Percentiles rank a stretch among this genome's conserved stretches.
Evolutionary conservation across 2,329 filamentous ascomycete genomes (phyloP).

Genomic region (Dothistroma pini): DNA sequence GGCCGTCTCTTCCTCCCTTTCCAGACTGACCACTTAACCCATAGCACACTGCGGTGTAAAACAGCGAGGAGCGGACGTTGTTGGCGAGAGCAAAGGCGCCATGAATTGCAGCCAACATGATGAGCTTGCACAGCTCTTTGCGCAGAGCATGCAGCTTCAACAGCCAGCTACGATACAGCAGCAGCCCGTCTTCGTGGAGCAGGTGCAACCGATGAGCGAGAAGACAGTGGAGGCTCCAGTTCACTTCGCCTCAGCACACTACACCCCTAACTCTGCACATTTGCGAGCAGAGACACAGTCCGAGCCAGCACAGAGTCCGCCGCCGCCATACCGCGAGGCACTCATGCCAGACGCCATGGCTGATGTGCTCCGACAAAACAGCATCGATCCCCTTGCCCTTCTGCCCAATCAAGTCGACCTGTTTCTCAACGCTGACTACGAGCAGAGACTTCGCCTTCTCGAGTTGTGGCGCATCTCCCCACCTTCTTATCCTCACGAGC

Average conservation of each 20-base stretch:
- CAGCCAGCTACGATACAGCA: conserved; percentile 11
- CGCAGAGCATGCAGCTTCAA: conserved; percentile 66
- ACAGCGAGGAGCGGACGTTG: conserved; percentile 42
- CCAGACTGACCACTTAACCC: conserved; percentile 22
- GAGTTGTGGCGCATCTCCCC: conserved; percentile 84
- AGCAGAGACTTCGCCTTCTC: conserved; percentile 70
- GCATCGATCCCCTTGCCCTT: conserved; percentile 66
- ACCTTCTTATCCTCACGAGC: conserved; percentile 51
- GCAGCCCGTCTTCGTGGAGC: conserved; percentile 13
- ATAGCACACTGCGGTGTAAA: conserved; percentile 41
- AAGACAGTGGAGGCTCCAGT: conserved; percentile 46
- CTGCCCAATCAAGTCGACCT: conserved; percentile 73
- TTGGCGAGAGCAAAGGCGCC: conserved; percentile 41
- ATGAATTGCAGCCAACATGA: conserved; percentile 64
- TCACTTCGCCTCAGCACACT: conserved; percentile 76
- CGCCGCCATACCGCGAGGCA: conserved; percentile 31
- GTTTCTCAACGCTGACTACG: conserved; percentile 68
- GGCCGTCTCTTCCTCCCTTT: conserved; percentile 15
- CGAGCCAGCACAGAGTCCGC: conserved; percentile 32
- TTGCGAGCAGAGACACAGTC: conserved; percentile 44
- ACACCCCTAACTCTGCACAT: conserved; percentile 71
- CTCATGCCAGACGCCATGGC: conserved; percentile 29
- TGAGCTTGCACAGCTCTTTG: conserved; percentile 76
- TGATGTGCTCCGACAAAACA: conserved; percentile 58
- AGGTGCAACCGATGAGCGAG: conserved; percentile 18